Percentiles rank a stretch among this genome's conserved stretches.
Conservation (phyloP, 768 basidiomycete species). For the Lactifluus subvellereus region DNA sequence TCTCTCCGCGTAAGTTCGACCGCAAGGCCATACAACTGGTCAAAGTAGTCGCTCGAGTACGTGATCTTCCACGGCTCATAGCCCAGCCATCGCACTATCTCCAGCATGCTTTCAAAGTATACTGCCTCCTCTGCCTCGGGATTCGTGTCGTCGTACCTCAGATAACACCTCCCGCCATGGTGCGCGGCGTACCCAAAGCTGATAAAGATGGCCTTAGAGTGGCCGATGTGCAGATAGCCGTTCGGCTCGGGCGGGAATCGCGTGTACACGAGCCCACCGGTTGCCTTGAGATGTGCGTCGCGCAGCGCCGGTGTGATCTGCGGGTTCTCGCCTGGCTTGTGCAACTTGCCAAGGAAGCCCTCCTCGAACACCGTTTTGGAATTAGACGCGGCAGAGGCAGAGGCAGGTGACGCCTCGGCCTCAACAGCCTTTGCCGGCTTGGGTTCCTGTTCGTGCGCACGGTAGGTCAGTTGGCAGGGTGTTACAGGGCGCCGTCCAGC, state of each 20-base stretch:
- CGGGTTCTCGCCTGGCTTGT: conserved; percentile 90
- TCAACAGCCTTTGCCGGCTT: conserved; percentile 33
- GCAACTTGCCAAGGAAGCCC: conserved; percentile 88
- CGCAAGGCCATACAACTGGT: conserved; percentile 78
- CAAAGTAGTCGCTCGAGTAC: conserved; percentile 97
- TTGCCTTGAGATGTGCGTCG: conserved; percentile 73
- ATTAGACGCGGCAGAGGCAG: conserved; percentile 29
- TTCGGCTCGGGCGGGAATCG: conserved; percentile 99
- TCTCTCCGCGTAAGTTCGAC: conserved; percentile 83
- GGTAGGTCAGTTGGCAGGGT: neutral
- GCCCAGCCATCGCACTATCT: conserved; percentile 93
- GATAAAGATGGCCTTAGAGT: conserved; percentile 97
- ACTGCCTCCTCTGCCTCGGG: conserved; percentile 95
- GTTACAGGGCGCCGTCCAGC: neutral
- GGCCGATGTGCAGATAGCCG: conserved; percentile 91
- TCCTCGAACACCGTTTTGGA: conserved; percentile 78
- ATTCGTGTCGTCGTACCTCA: conserved; percentile 98
- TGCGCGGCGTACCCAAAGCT: conserved; percentile 98
- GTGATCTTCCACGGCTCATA: conserved; percentile 99
- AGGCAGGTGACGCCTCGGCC: conserved; percentile 34
- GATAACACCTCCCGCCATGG: conserved; percentile 86
- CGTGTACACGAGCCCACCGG: conserved; percentile 82
- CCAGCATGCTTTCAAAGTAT: conserved; percentile 95
- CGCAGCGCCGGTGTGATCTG: conserved; percentile 76
- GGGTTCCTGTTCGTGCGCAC: conserved; percentile 35